phyloP scores from a whole-genome alignment of 192 early-diverging fungal species.

The Coemansia sp. region DNA sequence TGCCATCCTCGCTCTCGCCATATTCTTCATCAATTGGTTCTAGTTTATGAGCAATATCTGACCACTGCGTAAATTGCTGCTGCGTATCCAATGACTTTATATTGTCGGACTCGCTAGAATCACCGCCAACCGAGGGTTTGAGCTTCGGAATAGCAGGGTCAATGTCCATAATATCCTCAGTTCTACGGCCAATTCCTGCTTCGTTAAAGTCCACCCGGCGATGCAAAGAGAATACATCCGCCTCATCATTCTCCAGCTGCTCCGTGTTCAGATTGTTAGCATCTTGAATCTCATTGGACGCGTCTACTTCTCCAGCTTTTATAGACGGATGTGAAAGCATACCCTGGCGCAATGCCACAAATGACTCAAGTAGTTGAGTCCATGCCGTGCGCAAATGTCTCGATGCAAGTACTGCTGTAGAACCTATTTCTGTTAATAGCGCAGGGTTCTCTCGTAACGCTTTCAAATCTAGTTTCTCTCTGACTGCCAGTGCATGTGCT shows the following conservation, averaged over 20 bases:
- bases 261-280: background rate
- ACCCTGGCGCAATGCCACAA: conserved; percentile 29
- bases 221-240: conserved; percentile 20
- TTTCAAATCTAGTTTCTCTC: conserved; percentile 20
- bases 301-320: background rate
- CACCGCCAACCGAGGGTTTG: background rate
- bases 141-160: background rate
- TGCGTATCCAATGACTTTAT: background rate
- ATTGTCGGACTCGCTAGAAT: background rate
- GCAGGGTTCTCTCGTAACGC: conserved; percentile 3
- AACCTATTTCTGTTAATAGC: background rate
- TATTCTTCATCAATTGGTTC: conserved; percentile 11
- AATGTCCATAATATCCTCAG: conserved; percentile 41
- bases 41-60: conserved; percentile 24
- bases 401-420: conserved; percentile 14
- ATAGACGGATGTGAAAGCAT: background rate
- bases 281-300: background rate
- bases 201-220: conserved; percentile 37
- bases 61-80: conserved; percentile 21
- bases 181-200: conserved; percentile 33
- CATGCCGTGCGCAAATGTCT: conserved; percentile 34
- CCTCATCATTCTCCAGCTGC: background rate
- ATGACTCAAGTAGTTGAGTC: conserved; percentile 36
- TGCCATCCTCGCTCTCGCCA: background rate
- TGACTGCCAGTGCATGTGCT: conserved; percentile 43